Evolutionary conservation across 352 stramenopile genomes (phyloP), one percentile per base, ranked within the genome.

Genomic region (Globisporangium abappressorium): DNA sequence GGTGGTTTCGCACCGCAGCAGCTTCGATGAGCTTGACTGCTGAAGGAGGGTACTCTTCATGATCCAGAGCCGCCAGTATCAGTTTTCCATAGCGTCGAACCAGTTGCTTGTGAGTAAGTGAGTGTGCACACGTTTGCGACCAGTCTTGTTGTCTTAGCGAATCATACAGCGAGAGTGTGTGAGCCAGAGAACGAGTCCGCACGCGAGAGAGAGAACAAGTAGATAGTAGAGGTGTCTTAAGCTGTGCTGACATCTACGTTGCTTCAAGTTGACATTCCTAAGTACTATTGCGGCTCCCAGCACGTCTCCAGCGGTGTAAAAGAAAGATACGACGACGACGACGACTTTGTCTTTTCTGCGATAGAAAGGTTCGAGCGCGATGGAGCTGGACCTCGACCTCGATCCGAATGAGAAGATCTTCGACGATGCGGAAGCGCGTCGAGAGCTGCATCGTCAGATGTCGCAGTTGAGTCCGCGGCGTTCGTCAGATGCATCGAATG

Each of bases 401-500:
- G 75, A 85, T 63, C 36, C 62, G 18, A 47, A 81, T 57, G 59
- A 66, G 51, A 62, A 72, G 18, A 75, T 85, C 41, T 85, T 85
- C 36, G 68, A 78, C 33, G 56, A 75, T 46, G 62, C 58, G 15
- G 8, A 33, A 3, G 64, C 70, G 24, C 70, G 74, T 1, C 53
- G 70, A n/a, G 64, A 73, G 63, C 59, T 84, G 43, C 66, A 79
- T 3, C 30, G 46, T 4, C 70, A 81, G 56, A 86, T 81, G 72
- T 70, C 72, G 7, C 72, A 81, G 54, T 68, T 79, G 46, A 84
- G 76, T 47, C 79, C 76, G 28, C 76, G 76, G 0, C 74, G 79
- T 34, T 62, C 59, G 12, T 69, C 66, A 24, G 65, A 68, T 22
- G 64, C 58, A 22, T 60, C 66, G 5, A 69, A 75, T 11, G 69